Evolutionary conservation across 768 basidiomycete genomes (phyloP).

Genomic region (Russula brevipes): DNA sequence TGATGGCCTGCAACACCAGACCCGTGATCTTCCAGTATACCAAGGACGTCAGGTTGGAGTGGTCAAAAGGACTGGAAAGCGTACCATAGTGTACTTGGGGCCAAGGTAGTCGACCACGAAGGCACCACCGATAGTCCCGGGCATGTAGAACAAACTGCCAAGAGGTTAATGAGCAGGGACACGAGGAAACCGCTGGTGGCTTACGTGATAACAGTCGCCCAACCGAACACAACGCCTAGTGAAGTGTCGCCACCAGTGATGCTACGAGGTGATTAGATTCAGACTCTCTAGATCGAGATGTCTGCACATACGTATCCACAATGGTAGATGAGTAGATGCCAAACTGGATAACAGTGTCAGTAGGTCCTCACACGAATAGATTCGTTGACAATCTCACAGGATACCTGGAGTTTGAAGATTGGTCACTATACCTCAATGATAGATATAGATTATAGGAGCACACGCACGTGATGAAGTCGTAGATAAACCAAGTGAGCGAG

Average conservation of each 20-base stretch:
- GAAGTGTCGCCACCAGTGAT: constrained; percentile 51
- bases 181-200: constrained; percentile 30
- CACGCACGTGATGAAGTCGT: constrained; percentile 71
- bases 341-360: constrained; percentile 43
- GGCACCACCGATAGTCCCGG: constrained; percentile 67
- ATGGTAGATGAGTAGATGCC: constrained; percentile 78
- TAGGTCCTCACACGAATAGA: constrained; percentile 5
- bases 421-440: not conserved
- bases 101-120: constrained; percentile 72
- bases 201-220: constrained; percentile 82
- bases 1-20: constrained; percentile 58
- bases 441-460: not conserved
- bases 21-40: constrained; percentile 63
- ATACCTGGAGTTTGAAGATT: constrained; percentile 39
- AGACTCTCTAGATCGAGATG: not conserved
- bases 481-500: constrained; percentile 77
- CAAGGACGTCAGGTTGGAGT: constrained; percentile 2
- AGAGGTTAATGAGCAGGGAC: constrained; percentile 28
- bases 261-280: constrained; percentile 32
- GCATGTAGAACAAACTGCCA: constrained; percentile 59
- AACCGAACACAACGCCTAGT: constrained; percentile 66
- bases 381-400: constrained; percentile 42
- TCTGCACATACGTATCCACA: constrained; percentile 47
- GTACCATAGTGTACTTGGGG: constrained; percentile 70
- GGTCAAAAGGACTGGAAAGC: constrained; percentile 5